Evolutionary conservation across 192 early-diverging fungal genomes (phyloP), one percentile per base, ranked within the genome.

Genomic region (Phlyctochytrium bullatum): DNA sequence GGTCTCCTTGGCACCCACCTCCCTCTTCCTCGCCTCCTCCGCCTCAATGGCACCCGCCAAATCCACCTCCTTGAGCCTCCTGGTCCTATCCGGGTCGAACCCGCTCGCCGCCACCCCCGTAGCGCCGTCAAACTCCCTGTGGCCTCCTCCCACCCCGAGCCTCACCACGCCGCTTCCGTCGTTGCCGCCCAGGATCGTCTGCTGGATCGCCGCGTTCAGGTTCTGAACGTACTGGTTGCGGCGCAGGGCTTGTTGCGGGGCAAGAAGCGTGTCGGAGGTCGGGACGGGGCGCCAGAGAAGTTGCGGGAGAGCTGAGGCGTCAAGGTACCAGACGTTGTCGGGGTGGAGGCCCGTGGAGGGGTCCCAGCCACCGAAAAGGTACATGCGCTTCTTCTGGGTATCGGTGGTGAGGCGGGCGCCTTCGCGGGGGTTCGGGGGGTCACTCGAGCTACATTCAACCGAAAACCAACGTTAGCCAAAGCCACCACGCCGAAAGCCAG

Each of bases 301-400:
- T 10, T 57, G 20, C 4, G 54, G 54, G 6, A 57, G 27, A 28
- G 10, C 16, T 10, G 54, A 6, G 27, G 27, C 27, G 27, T 57
- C 27, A 28, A 57, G 54, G 54, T 57, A 57, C 16, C 27, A 57
- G 6, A 28, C 27, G 27, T 14, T 57, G 27, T 57, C 27, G 54
- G 27, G 27, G 27, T 25, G 27, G 54, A 57, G 20, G 6, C 54
- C 54, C 4, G 54, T 57, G 20, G 16, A 10, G 12, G 54, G 54
- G 25, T 57, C 54, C 54, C 54, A 57, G 10, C 54, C 54, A 57
- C 54, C 54, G 54, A 57, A 57, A 57, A 57, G 54, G 20, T 25
- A 25, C 54, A 57, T 57, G 20, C 54, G 54, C 16, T 28, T 28
- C 20, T 57, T 57, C 12, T 57, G 10, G 16, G 10, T 14, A 25